A percentile compares a stretch with the other conserved stretches of the same genome.
phyloP scores from a whole-genome alignment of 2,329 filamentous ascomycete genomes.

The Trichothecium sympodiale region DNA sequence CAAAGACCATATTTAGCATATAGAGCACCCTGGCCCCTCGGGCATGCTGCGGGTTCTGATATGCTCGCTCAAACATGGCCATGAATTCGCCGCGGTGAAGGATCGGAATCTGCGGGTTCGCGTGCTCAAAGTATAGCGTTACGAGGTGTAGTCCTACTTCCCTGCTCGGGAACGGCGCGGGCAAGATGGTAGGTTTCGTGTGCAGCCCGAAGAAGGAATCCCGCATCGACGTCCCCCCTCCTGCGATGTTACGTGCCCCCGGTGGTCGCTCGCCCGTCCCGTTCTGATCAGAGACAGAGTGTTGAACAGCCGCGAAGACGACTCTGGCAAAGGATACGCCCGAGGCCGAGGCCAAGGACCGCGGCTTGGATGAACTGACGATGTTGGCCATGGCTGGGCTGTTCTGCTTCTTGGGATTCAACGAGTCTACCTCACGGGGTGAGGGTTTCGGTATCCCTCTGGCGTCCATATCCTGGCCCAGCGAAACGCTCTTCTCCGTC shows the following conservation, averaged over 20 bases:
- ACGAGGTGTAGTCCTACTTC: conserved; percentile 64
- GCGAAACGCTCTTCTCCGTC: conserved; percentile 3
- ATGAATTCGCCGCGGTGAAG: conserved; percentile 84
- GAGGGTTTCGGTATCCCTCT: conserved; percentile 10
- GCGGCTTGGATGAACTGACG: conserved; percentile 66
- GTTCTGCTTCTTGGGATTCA: conserved; percentile 20
- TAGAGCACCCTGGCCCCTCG: conserved; percentile 77
- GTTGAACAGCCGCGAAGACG: conserved; percentile 86
- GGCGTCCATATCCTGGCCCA: neutral
- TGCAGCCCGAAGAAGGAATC: conserved; percentile 97
- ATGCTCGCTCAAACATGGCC: conserved; percentile 75
- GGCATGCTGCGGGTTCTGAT: conserved; percentile 53
- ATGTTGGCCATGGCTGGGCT: conserved; percentile 55
- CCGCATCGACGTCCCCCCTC: conserved; percentile 66
- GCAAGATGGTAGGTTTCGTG: conserved; percentile 76
- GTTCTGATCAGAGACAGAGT: conserved; percentile 51
- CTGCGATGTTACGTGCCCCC: conserved; percentile 14
- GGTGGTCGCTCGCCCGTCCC: conserved; percentile 22
- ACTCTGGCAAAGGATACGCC: conserved; percentile 92
- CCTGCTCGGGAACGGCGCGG: conserved; percentile 71
- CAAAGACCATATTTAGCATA: conserved; percentile 92
- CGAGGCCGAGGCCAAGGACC: conserved; percentile 74
- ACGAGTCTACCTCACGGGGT: conserved; percentile 18
- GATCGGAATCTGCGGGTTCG: conserved; percentile 91
- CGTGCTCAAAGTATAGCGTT: conserved; percentile 86